Conservation (phyloP, 495 filamentous ascomycete genomes). For the Penicillium argentinense region DNA sequence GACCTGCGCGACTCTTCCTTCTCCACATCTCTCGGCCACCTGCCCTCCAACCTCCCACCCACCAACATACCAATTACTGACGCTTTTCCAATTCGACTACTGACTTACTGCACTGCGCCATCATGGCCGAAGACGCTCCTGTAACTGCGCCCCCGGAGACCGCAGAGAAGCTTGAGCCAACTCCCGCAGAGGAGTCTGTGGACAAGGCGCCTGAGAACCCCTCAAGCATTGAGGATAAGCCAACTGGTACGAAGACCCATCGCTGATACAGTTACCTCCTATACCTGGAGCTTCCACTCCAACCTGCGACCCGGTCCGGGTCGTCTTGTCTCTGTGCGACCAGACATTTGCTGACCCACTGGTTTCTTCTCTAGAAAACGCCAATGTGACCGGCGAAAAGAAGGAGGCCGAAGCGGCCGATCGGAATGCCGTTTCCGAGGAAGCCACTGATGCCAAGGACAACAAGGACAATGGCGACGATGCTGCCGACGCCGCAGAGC, state of each 20-base stretch:
- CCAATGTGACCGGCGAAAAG: constrained; percentile 30
- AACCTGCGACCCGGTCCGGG: constrained; percentile 1
- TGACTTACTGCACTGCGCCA: constrained; percentile 16
- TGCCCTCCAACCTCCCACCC: constrained; percentile 16
- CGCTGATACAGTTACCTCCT: neutral
- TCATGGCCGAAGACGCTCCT: constrained; percentile 47
- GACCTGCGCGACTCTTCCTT: constrained; percentile 44
- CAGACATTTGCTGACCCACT: constrained; percentile 26
- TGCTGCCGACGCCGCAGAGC: constrained; percentile 26
- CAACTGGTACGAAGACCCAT: constrained; percentile 32
- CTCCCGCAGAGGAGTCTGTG: constrained; percentile 29
- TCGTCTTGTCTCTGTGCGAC: constrained; percentile 20
- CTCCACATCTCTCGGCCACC: constrained; percentile 35
- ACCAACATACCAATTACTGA: too few relatives aligned
- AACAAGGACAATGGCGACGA: constrained; percentile 20
- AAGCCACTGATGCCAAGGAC: constrained; percentile 35
- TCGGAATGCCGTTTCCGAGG: constrained; percentile 23
- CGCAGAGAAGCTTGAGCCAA: constrained; percentile 36
- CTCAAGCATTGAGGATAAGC: constrained; percentile 32
- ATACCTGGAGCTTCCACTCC: neutral
- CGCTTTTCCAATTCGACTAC: constrained; percentile 4
- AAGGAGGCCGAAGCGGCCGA: constrained; percentile 30
- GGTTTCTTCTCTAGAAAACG: constrained; percentile 19
- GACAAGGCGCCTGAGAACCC: constrained; percentile 32
- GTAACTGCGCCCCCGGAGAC: constrained; percentile 34